Percentiles rank a stretch among this genome's conserved stretches.
These are phyloP conservation scores for Solanum arcanum DNA, from an alignment of 257 asterid genomes.

Conservation along the genomic window DNA sequence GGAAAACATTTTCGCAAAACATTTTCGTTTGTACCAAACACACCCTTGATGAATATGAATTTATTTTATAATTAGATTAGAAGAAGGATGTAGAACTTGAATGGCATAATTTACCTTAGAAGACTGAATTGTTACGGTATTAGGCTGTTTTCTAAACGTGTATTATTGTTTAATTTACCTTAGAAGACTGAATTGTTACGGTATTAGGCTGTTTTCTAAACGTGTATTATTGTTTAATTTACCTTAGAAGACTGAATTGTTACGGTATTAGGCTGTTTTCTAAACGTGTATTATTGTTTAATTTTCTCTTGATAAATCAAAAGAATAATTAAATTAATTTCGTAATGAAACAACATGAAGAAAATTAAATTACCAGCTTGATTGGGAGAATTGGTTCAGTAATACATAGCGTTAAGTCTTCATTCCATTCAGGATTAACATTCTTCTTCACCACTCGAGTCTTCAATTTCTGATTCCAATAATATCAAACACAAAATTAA, in stretches of 20 bases:
- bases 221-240: not conserved
- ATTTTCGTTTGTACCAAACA: no score
- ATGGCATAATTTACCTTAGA: not conserved
- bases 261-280: not conserved
- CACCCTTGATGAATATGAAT: not conserved
- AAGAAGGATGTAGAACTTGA: not conserved
- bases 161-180: not conserved
- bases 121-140: not conserved
- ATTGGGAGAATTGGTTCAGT: conserved; percentile 45
- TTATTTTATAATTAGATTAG: not conserved
- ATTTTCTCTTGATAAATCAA: not conserved
- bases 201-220: not conserved
- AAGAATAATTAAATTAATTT: not conserved
- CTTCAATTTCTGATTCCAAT: conserved; percentile 42
- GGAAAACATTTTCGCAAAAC: no score
- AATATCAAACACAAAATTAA: not conserved
- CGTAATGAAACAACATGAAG: not conserved
- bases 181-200: not conserved
- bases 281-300: not conserved
- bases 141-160: not conserved
- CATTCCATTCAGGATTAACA: conserved; percentile 72
- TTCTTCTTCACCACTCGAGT: conserved; percentile 66
- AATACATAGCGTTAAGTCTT: conserved; percentile 54
- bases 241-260: not conserved
- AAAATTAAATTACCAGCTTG: conserved; percentile 39